Conservation (phyloP, 1,284 basidiomycete species). For the Microbotryum silenes-acaulis region DNA sequence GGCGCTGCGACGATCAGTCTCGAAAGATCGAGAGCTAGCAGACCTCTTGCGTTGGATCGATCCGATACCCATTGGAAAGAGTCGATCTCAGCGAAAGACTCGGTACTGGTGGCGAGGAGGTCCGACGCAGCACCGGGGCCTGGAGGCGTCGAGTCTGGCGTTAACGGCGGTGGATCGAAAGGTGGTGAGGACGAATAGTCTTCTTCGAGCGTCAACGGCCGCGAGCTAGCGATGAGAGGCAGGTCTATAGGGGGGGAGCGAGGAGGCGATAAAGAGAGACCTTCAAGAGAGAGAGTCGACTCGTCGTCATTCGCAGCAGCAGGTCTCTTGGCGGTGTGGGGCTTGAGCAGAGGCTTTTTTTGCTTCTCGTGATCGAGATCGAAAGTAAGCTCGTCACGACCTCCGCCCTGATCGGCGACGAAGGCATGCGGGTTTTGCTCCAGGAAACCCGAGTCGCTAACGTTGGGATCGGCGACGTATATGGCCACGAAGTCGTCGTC, state of each 20-base stretch:
- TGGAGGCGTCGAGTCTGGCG: slow-evolving; percentile 1
- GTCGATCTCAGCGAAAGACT: neutral
- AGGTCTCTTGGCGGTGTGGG: neutral
- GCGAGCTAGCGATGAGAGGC: neutral
- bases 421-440: too few species aligned
- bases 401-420: neutral
- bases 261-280: neutral
- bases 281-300: neutral
- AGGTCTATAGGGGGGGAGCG: neutral
- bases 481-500: slow-evolving; percentile 1
- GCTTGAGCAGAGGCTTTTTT: neutral
- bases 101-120: slow-evolving; percentile 3
- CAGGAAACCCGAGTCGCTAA: slow-evolving; percentile 1
- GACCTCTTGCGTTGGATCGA: too few species aligned
- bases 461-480: neutral
- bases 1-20: too few species aligned
- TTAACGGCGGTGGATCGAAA: neutral
- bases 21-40: too few species aligned
- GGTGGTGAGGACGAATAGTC: neutral
- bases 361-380: neutral
- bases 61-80: too few species aligned
- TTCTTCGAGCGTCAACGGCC: neutral
- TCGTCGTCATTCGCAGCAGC: neutral
- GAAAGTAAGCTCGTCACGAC: neutral
- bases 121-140: neutral